Percentiles rank a stretch among this genome's conserved stretches.
Evolutionary conservation across 257 asterid species (phyloP).

Genomic region (Penstemon barbatus): DNA sequence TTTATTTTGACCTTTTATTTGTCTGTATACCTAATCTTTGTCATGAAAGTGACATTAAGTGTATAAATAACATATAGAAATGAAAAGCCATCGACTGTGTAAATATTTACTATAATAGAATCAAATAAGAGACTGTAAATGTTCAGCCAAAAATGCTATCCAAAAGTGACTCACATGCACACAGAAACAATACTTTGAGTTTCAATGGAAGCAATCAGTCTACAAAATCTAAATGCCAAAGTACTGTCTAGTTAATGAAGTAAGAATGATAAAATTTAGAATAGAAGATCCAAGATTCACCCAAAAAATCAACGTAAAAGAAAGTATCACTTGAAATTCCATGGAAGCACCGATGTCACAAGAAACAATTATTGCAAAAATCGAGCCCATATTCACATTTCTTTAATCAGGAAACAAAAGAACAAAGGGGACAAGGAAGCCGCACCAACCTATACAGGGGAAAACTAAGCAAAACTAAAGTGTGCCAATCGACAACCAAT

Average conservation of each 20-base stretch:
- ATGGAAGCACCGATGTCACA: slow-evolving; percentile 23
- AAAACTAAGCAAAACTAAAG: slow-evolving; percentile 24
- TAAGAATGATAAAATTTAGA: slow-evolving; percentile 2
- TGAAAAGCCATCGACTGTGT: too few relatives aligned
- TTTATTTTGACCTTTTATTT: too few relatives aligned
- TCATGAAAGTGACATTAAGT: too few relatives aligned
- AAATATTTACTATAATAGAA: too few relatives aligned
- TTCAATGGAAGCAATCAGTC: neutral
- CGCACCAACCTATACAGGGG: slow-evolving; percentile 37
- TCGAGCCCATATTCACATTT: slow-evolving; percentile 38
- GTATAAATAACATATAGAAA: too few relatives aligned
- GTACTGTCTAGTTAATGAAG: slow-evolving; percentile 1
- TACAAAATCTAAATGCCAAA: neutral
- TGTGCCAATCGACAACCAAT: slow-evolving; percentile 18
- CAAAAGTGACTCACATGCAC: neutral
- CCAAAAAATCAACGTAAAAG: slow-evolving; percentile 8
- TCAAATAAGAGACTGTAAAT: neutral
- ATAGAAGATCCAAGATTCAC: slow-evolving; percentile 23
- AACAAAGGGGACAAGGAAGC: slow-evolving; percentile 17
- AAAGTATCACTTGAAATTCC: slow-evolving; percentile 10
- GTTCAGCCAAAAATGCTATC: neutral
- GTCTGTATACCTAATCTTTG: too few relatives aligned
- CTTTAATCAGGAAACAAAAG: slow-evolving; percentile 11
- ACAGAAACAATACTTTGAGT: neutral
- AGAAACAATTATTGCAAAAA: slow-evolving; percentile 38